Evolutionary conservation across 192 early-diverging fungal genomes (phyloP), one percentile per base, ranked within the genome.

Genomic region (Mortierella alpina): DNA sequence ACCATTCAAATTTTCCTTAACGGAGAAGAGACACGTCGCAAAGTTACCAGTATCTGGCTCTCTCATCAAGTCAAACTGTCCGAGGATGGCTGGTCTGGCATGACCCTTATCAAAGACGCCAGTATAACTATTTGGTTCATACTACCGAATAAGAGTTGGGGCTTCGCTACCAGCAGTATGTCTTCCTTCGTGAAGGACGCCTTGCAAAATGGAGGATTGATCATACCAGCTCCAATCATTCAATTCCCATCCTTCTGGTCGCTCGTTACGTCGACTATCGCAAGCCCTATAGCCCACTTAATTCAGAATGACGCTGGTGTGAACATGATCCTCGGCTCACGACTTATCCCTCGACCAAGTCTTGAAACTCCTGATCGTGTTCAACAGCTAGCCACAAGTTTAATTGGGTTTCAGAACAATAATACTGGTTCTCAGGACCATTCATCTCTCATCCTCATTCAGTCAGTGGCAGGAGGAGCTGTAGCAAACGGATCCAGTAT

Each of bases 251-350:
- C 75, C 10, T 77, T 70, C 56, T 77, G 56, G 68, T 49, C 2
- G 5, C 47, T 4, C 46, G 47, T 63, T 50, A 6, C 18, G 18
- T 41, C 67, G 7, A 14, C 1, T n/a, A n/a, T n/a, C n/a, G n/a
- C n/a, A n/a, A n/a, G n/a, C n/a, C n/a, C n/a, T n/a, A n/a, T n/a
- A n/a, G 5, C 14, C n/a, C 20, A 13, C 13, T 47, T 45, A 1
- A 53, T 42, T n/a, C 49, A 51, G 13, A 69, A 39, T 2, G 40
- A 46, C 17, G 66, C 66, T 23, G 81, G 84, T 1, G 39, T 52
- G 50, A 67, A 71, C 49, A 50, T 60, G 39, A 15, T 74, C 15
- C 66, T 86, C 4, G 75, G 79, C 40, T 83, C 83, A 11, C 75
- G 83, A 7, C 54, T 86, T 47, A 75, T 82, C 39, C 82, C 83